Conservation (phyloP, 306 rosid genomes). For the Alnus rubra region DNA sequence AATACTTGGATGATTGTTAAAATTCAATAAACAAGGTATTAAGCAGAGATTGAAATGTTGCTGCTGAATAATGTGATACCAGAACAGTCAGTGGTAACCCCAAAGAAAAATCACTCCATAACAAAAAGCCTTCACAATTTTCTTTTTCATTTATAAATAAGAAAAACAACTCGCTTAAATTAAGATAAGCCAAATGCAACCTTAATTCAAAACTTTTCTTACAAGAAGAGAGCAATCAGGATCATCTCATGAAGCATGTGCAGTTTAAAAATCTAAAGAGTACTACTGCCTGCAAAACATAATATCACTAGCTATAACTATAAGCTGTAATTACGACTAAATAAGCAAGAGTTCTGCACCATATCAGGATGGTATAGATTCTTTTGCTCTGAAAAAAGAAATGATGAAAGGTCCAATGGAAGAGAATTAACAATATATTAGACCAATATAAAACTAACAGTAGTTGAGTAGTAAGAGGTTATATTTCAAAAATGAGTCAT, state of each 20-base stretch:
- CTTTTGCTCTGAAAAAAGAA: constrained; percentile 49
- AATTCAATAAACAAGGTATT: background rate
- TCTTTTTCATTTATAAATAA: too few species aligned
- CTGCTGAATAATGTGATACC: background rate
- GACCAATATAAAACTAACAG: background rate
- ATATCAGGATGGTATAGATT: constrained; percentile 51
- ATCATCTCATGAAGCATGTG: background rate
- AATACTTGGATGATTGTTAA: background rate
- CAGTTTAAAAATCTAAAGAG: background rate
- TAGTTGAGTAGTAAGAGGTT: background rate
- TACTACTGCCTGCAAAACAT: background rate
- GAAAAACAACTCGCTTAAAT: background rate
- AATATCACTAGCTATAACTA: background rate
- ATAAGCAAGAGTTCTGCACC: constrained; percentile 59
- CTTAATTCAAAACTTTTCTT: background rate
- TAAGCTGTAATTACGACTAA: constrained; percentile 40
- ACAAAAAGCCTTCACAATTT: background rate
- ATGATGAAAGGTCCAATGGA: constrained; percentile 66
- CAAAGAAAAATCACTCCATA: background rate
- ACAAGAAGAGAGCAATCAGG: background rate
- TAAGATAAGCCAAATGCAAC: constrained; percentile 1
- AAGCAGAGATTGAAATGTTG: constrained; percentile 1
- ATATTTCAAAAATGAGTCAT: background rate
- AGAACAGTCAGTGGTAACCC: background rate
- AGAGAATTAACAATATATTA: constrained; percentile 15